Evolutionary conservation across 192 early-diverging fungal species (phyloP), one percentile per base, ranked within the genome.

Genomic region (Cladochytrium replicatum): DNA sequence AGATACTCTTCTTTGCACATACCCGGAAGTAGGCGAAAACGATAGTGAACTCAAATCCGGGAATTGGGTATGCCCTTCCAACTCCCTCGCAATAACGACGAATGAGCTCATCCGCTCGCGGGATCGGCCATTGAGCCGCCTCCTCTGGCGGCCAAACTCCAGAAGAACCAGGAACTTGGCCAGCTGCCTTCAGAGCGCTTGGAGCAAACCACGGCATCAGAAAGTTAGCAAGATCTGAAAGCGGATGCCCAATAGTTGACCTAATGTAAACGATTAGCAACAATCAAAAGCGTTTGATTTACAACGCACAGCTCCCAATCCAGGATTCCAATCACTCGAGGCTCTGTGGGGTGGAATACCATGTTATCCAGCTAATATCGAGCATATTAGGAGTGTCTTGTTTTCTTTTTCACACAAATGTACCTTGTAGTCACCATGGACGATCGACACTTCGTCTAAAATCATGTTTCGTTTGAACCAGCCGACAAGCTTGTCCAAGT

Each of bases 341-440:
- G 66, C 42, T 83, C 68, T 1, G 68, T 74, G 34, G 83, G 78
- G 55, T 97, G 84, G 72, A 86, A 93, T 0, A 87, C 58, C 66
- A 73, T 46, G 32, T 43, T 81, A 65, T 80, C 77, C 48, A 82
- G 74, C 62, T 66, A n/a, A n/a, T n/a, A n/a, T n/a, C n/a, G n/a
- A n/a, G n/a, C n/a, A n/a, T n/a, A n/a, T n/a, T n/a, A n/a, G n/a
- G 42, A 15, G 42, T 21, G 42, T 6, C 5, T 22, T 15, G 40
- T 3, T 2, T 17, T 2, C 9, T 7, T 13, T 4, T 13, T 0
- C 24, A 56, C 6, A n/a, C 27, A 28, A n/a, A 41, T 27, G 54
- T 50, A 84, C 67, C 69, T 92, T 94, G 66, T 80, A 97, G 57
- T 97, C 94, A 17, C 94, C 94, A 49, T 97, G 91, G 15, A 92